phyloP scores from a whole-genome alignment of 2,329 filamentous ascomycete species.

The Diaporthe australafricana region DNA sequence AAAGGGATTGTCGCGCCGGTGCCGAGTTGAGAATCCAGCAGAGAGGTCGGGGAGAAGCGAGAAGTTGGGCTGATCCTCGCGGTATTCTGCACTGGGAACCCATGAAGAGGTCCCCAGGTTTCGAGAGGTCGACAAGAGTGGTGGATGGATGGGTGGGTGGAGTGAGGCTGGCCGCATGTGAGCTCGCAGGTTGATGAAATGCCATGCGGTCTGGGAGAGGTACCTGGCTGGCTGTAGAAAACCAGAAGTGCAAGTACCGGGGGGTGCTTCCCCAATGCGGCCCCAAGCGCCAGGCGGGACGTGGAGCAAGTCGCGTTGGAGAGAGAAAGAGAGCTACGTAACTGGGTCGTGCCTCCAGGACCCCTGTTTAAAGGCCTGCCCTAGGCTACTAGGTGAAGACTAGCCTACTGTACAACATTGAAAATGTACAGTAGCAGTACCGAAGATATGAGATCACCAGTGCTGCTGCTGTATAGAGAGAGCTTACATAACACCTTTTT shows the following conservation, averaged over 20 bases:
- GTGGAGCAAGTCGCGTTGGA: slow-evolving; percentile 18
- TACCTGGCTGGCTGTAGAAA: slow-evolving; percentile 12
- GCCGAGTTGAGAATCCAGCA: background rate
- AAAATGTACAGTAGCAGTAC: too few relatives aligned
- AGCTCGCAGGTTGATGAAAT: slow-evolving; percentile 25
- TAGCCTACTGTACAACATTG: background rate
- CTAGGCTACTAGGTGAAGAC: background rate
- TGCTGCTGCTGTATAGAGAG: background rate
- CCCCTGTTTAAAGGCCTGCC: slow-evolving; percentile 1
- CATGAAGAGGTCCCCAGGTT: slow-evolving; percentile 13
- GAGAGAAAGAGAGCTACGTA: slow-evolving; percentile 4
- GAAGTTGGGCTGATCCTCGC: slow-evolving; percentile 13
- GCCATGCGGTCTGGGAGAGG: background rate
- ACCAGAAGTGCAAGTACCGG: slow-evolving; percentile 5
- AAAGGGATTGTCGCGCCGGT: slow-evolving; percentile 12
- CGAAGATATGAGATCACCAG: slow-evolving; percentile 31
- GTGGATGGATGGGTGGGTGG: slow-evolving; percentile 17
- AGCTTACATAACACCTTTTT: slow-evolving; percentile 33
- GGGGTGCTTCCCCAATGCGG: slow-evolving; percentile 21
- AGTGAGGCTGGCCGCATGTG: slow-evolving; percentile 22
- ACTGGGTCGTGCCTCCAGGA: slow-evolving; percentile 4
- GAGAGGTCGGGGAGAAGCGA: background rate
- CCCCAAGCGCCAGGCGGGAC: slow-evolving; percentile 25
- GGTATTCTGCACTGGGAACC: background rate
- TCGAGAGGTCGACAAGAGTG: background rate